A percentile compares a stretch with the other conserved stretches of the same genome.
phyloP scores from a whole-genome alignment of 2,329 filamentous ascomycete species.

The Alternaria brassicae region DNA sequence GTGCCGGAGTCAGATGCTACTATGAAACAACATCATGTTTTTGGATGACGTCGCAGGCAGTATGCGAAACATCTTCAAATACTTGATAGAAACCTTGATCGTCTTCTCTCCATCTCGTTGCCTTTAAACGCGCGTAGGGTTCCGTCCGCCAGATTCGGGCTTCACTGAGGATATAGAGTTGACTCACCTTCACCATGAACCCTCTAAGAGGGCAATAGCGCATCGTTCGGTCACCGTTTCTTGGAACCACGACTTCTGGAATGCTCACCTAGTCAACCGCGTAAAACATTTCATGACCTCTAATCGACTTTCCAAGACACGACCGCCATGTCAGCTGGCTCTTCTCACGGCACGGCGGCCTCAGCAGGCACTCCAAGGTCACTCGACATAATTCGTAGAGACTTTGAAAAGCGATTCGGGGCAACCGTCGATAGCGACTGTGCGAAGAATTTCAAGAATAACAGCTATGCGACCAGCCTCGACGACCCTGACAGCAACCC shows the following conservation, averaged over 20 bases:
- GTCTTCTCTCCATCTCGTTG: background rate
- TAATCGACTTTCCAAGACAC: background rate
- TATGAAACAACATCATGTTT: constrained; percentile 9
- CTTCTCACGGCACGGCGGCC: background rate
- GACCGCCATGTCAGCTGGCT: background rate
- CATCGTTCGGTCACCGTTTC: background rate
- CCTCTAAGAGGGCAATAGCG: background rate
- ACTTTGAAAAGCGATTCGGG: background rate
- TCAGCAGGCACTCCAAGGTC: background rate
- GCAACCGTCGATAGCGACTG: background rate
- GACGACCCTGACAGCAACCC: background rate
- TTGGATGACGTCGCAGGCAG: background rate
- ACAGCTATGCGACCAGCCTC: background rate
- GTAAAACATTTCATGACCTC: background rate
- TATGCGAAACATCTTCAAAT: background rate
- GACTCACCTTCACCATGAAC: background rate
- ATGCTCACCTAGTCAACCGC: background rate
- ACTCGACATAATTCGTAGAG: background rate
- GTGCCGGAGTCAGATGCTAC: constrained; percentile 6
- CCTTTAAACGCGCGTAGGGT: no score
- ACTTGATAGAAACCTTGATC: background rate
- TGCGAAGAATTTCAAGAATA: background rate
- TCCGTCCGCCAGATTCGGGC: no score
- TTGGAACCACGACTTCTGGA: background rate
- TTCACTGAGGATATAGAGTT: background rate